Base-by-base conservation (phyloP, 1,139 yeast species). In the Debaryomycetaceae sp. region DNA sequence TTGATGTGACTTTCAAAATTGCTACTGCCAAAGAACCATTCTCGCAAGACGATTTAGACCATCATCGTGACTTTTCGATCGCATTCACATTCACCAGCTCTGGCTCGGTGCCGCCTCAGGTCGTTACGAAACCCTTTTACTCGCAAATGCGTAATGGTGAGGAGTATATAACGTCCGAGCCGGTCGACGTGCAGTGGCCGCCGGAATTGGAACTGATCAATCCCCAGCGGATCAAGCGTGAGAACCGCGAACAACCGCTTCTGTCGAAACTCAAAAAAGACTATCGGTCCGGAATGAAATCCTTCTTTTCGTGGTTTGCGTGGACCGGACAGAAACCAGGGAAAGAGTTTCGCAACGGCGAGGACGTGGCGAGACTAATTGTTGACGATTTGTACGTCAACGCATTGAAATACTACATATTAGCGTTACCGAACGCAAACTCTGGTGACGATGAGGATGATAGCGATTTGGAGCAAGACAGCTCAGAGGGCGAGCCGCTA, bases 321-420 rank as follows among this genome's bases (percentile, higher is more conserved):
- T 79, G 90, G 90, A 77, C 87, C 1, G 90, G 87, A 1, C 49
- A 48, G 29, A 76, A 74, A 41, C 78, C 80, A 1, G 82, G 82
- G 2, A 78, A 78, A 44, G 87, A 79, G 43, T 78, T 72, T 43
- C 66, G 86, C 38, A 62, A 65, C 37, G 90, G 87, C 11, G 86
- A 75, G 38, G 83, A 77, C 11, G 58, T 80, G 37, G 74, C 87
- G 1, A 56, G 72, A 27, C 53, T 79, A 29, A 58, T 80, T 12
- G 61, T 67, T 2, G 85, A 78, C 26, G 86, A 79, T 43, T 48
- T 80, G 22, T 79, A 70, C 43, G 82, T 85, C 14, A 73, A 73
- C 43, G 81, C 86, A 13, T 75, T 78, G 15, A 77, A 75, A 41
- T 78, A 77, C 45, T 80, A 78, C 43, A 73, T 80, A 2, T 73